Conservation (phyloP, 1,284 basidiomycete genomes). For the Sanghuangporus baumii region DNA sequence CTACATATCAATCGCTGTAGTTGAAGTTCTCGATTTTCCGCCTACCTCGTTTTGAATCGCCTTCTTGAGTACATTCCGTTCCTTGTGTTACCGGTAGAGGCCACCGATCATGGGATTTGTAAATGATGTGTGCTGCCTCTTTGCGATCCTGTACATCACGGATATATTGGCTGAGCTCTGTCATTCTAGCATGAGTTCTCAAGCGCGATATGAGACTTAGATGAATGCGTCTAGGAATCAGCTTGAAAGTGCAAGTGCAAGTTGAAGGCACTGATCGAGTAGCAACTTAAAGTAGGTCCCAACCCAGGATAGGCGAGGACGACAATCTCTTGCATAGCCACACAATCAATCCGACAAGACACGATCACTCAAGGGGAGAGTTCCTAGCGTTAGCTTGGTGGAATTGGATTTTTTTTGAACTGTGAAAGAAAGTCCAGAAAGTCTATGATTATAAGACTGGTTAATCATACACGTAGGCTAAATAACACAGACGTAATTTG, state of each 20-base stretch:
- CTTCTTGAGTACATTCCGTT: not conserved
- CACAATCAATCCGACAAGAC: too few relatives aligned
- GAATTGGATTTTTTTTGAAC: too few relatives aligned
- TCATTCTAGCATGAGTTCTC: too few relatives aligned
- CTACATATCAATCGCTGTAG: too few relatives aligned
- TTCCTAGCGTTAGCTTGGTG: too few relatives aligned
- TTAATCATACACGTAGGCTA: too few relatives aligned
- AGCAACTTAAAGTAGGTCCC: not conserved
- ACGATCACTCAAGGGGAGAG: too few relatives aligned
- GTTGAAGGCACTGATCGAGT: not conserved
- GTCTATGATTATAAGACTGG: too few relatives aligned
- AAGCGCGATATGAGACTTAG: not conserved
- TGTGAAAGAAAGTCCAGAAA: too few relatives aligned
- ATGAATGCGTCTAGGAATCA: not conserved
- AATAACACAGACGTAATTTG: too few relatives aligned
- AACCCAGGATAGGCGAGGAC: too few relatives aligned
- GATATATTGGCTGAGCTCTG: constrained; percentile 22
- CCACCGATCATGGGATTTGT: constrained; percentile 51
- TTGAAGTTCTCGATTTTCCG: not conserved
- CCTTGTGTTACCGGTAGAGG: constrained; percentile 29
- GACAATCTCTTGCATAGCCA: too few relatives aligned
- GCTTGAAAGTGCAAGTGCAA: not conserved
- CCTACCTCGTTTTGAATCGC: not conserved
- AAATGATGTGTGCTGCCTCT: constrained; percentile 48
- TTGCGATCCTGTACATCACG: constrained; percentile 41